Evolutionary conservation across 305 asterid genomes (phyloP), one percentile per base, ranked within the genome.

Genomic region (Nicotiana rustica): DNA sequence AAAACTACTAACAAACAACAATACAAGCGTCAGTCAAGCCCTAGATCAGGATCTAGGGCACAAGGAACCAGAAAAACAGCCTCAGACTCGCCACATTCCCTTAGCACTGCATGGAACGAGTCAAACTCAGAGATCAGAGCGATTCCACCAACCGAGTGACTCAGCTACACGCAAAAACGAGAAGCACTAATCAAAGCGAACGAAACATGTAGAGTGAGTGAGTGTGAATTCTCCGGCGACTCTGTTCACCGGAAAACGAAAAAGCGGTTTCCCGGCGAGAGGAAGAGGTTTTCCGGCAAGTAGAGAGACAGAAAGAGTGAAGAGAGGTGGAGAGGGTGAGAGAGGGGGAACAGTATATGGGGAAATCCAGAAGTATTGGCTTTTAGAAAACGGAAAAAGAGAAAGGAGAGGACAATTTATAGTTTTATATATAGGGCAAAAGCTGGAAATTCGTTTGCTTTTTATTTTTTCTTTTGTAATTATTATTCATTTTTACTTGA

Each of bases 101-200:
- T 31, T 65, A 15, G 55, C 82, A 82, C 88, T 56, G 60, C 87
- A 61, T 31, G 68, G 81, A 85, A 84, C 87, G 83, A 81, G 88
- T 85, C 86, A 89, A 87, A 85, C 90, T 85, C 92, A 67, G 86
- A 86, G 94, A 92, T 90, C 97, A 89, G 90, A 84, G 21, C 85
- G 85, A 82, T 79, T 85, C 87, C 86, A 86, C 86, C 88, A 80
- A 71, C 90, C 87, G 78, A 81, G 79, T 77, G 85, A 83, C 83
- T 78, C 81, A 67, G 82, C 78, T 59, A 85, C 33, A 19, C 76
- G 59, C 49, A 41, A 41, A 33, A 15, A n/a, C 59, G 0, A 4
- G 9, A 41, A 71, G 19, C 35, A 66, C 31, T 12, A 70, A 56
- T 19, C 49, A 35, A 68, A 41, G 3, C 36, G 14, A 59, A 57